Evolutionary conservation across 2,329 filamentous ascomycete genomes (phyloP).

Genomic region (Neonectria hederae): DNA sequence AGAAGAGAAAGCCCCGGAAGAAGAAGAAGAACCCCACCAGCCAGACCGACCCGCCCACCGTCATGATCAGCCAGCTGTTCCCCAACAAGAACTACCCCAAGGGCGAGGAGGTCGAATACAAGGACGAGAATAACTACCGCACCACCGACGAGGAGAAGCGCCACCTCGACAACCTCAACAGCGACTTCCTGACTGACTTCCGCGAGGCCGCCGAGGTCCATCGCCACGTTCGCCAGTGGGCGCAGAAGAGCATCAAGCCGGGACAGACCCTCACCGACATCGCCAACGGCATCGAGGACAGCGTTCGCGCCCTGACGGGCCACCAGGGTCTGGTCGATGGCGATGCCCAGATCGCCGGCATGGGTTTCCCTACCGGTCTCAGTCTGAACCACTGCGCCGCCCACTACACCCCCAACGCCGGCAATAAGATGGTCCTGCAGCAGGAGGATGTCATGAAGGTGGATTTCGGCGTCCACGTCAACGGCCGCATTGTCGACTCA

Average conservation of each 20-base stretch:
- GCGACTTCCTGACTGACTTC: slow-evolving; percentile 82
- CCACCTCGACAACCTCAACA: slow-evolving; percentile 82
- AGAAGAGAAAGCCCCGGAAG: slow-evolving; percentile 87
- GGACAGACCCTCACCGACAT: slow-evolving; percentile 84
- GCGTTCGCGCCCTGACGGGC: slow-evolving; percentile 79
- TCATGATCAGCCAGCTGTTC: slow-evolving; percentile 77
- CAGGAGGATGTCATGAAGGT: slow-evolving; percentile 83
- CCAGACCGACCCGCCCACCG: slow-evolving; percentile 78
- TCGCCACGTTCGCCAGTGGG: slow-evolving; percentile 85
- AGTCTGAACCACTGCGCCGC: slow-evolving; percentile 87
- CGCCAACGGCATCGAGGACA: slow-evolving; percentile 86
- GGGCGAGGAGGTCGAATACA: slow-evolving; percentile 82
- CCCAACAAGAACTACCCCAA: slow-evolving; percentile 76
- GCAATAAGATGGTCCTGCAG: slow-evolving; percentile 80
- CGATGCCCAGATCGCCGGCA: slow-evolving; percentile 79
- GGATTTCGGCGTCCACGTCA: slow-evolving; percentile 84
- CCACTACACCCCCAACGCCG: slow-evolving; percentile 87
- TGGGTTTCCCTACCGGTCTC: slow-evolving; percentile 87
- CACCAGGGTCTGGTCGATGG: slow-evolving; percentile 81
- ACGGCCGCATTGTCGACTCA: slow-evolving; percentile 82
- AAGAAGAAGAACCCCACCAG: slow-evolving; percentile 80
- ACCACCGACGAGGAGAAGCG: slow-evolving; percentile 87
- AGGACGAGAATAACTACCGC: slow-evolving; percentile 78
- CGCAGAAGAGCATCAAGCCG: slow-evolving; percentile 81
- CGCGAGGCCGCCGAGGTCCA: slow-evolving; percentile 89